Evolutionary conservation across 345 rosid genomes (phyloP).

Genomic region (Diplotaxis tenuifolia): DNA sequence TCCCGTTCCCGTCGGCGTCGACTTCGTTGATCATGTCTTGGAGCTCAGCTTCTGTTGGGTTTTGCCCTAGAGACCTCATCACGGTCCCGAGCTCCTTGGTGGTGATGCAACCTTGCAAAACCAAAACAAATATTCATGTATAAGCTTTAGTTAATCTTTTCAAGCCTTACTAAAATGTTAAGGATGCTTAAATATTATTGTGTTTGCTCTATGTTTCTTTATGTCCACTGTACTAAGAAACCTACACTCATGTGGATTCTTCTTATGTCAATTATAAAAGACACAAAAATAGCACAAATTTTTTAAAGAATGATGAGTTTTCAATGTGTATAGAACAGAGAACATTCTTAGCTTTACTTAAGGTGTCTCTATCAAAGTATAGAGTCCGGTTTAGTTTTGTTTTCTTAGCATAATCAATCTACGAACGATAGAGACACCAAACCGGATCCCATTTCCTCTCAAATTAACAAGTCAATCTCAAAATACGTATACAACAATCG

Average conservation of each 20-base stretch:
- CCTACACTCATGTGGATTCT: neutral
- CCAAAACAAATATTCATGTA: too few relatives aligned
- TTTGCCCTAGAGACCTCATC: constrained; percentile 43
- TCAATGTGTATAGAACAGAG: too few relatives aligned
- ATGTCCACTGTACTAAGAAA: neutral
- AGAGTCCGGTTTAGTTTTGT: too few relatives aligned
- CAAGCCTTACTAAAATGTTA: too few relatives aligned
- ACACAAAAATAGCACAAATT: neutral
- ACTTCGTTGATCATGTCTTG: constrained; percentile 45
- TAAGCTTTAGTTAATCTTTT: too few relatives aligned
- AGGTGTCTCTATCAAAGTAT: too few relatives aligned
- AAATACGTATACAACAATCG: neutral
- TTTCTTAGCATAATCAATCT: neutral
- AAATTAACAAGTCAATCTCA: neutral
- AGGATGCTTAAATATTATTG: too few relatives aligned
- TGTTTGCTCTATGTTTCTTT: neutral
- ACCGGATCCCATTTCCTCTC: neutral
- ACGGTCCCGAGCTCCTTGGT: constrained; percentile 48
- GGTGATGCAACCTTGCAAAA: constrained; percentile 24
- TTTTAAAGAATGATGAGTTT: too few relatives aligned
- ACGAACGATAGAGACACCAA: neutral
- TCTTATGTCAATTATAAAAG: neutral
- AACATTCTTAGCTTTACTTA: too few relatives aligned
- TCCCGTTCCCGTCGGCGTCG: constrained; percentile 41
- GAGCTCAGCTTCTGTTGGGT: constrained; percentile 44